A percentile compares a stretch with the other conserved stretches of the same genome.
Evolutionary conservation across 2,329 filamentous ascomycete species (phyloP).

Genomic region (Beauveria pseudobassiana): DNA sequence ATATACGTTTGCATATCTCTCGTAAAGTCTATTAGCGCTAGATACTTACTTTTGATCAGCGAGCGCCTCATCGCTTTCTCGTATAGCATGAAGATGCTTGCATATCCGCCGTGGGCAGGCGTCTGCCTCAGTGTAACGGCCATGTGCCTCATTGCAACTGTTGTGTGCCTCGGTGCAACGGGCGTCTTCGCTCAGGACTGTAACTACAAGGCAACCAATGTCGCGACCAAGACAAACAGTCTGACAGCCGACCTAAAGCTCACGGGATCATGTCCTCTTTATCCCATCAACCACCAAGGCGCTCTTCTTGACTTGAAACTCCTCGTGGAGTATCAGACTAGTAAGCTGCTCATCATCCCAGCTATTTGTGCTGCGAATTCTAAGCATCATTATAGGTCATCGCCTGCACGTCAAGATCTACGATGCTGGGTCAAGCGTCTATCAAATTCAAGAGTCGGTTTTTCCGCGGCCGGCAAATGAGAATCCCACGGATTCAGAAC

Average conservation of each 20-base stretch:
- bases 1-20: too few species aligned
- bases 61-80: too few species aligned
- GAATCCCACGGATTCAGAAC: slow-evolving; percentile 24
- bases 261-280: neutral
- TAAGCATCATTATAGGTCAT: slow-evolving; percentile 34
- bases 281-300: neutral
- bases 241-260: neutral
- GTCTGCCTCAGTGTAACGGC: too few species aligned
- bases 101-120: too few species aligned
- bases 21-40: too few species aligned
- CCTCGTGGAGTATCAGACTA: neutral
- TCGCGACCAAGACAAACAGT: neutral
- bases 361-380: neutral
- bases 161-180: neutral
- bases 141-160: too few species aligned
- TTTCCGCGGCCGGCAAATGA: slow-evolving; percentile 42
- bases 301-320: neutral
- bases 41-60: too few species aligned
- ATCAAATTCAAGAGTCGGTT: slow-evolving; percentile 65
- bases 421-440: slow-evolving; percentile 61
- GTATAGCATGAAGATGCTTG: too few species aligned
- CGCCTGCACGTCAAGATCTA: slow-evolving; percentile 71
- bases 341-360: neutral
- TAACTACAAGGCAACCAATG: neutral
- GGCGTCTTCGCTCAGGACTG: neutral